Evolutionary conservation across 164 flowering plant genomes (phyloP).

Genomic region (Saururus chinensis): DNA sequence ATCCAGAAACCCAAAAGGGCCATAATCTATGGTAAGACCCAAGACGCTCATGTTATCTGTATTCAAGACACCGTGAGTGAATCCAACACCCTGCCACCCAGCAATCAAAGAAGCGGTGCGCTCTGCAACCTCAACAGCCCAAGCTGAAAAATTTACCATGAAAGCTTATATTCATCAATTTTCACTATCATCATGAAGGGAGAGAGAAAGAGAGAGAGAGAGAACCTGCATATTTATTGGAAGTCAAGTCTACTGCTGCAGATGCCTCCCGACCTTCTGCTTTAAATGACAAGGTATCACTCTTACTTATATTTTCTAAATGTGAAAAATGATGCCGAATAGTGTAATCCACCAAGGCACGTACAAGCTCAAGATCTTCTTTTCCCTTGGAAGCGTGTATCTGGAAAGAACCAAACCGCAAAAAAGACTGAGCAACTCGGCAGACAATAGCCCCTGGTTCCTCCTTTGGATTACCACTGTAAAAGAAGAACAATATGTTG

Average conservation of each 20-base stretch:
- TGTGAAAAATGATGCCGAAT: slow-evolving; percentile 86
- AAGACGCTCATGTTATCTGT: slow-evolving; percentile 97
- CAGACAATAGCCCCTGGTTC: slow-evolving; percentile 99
- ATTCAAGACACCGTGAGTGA: slow-evolving; percentile 95
- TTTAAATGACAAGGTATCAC: slow-evolving; percentile 71
- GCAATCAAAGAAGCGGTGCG: slow-evolving; percentile 93
- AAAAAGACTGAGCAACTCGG: slow-evolving; percentile 90
- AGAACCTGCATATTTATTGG: slow-evolving; percentile 91
- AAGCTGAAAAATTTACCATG: slow-evolving; percentile 44
- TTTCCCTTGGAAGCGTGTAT: slow-evolving; percentile 90
- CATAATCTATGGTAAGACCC: slow-evolving; percentile 97
- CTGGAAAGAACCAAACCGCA: slow-evolving; percentile 98
- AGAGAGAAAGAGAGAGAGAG: neutral
- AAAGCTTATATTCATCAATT: neutral
- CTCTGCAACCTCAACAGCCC: slow-evolving; percentile 94
- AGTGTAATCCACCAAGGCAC: slow-evolving; percentile 74
- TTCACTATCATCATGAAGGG: too few species aligned
- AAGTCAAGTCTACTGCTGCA: slow-evolving; percentile 80
- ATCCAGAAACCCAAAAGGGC: slow-evolving; percentile 96
- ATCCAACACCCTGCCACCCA: slow-evolving; percentile 98
- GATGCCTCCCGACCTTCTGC: slow-evolving; percentile 53
- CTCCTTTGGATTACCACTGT: slow-evolving; percentile 98
- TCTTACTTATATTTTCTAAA: slow-evolving; percentile 62
- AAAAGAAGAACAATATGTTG: slow-evolving; percentile 4
- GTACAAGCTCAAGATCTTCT: slow-evolving; percentile 75